A percentile compares a stretch with the other conserved stretches of the same genome.
Conservation (phyloP, 805 yeast species). For the Zygosaccharomyces pseudorouxii region DNA sequence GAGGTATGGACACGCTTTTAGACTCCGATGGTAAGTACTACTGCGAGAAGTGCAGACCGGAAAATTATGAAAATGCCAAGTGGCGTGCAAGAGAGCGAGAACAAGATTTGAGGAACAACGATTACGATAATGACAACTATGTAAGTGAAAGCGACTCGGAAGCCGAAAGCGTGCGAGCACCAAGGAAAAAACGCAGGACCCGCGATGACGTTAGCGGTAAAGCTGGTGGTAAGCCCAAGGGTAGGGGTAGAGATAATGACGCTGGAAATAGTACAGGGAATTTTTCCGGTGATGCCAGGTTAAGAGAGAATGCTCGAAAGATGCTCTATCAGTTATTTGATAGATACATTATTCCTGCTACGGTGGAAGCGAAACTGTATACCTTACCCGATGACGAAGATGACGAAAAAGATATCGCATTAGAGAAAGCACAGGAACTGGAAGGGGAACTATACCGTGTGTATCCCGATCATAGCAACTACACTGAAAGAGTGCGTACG, state of each 20-base stretch:
- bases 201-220: background rate
- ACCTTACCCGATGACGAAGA: constrained; percentile 34
- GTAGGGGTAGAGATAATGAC: too few species aligned
- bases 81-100: constrained; percentile 16
- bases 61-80: constrained; percentile 35
- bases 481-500: constrained; percentile 66
- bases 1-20: constrained; percentile 21
- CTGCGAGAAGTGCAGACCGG: constrained; percentile 53
- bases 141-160: constrained; percentile 1
- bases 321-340: constrained; percentile 47
- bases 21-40: constrained; percentile 45
- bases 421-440: constrained; percentile 45
- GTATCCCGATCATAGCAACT: constrained; percentile 36
- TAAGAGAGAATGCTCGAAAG: constrained; percentile 45
- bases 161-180: background rate
- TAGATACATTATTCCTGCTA: constrained; percentile 36
- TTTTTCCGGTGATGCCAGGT: constrained; percentile 29
- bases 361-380: constrained; percentile 12
- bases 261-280: background rate
- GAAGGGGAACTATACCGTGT: constrained; percentile 47
- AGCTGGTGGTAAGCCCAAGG: too few species aligned
- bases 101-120: constrained; percentile 10
- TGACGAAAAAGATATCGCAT: constrained; percentile 32
- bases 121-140: background rate
- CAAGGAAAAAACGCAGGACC: constrained; percentile 8